Evolutionary conservation across 2,329 filamentous ascomycete species (phyloP).

Genomic region (Graphilbum fragrans): DNA sequence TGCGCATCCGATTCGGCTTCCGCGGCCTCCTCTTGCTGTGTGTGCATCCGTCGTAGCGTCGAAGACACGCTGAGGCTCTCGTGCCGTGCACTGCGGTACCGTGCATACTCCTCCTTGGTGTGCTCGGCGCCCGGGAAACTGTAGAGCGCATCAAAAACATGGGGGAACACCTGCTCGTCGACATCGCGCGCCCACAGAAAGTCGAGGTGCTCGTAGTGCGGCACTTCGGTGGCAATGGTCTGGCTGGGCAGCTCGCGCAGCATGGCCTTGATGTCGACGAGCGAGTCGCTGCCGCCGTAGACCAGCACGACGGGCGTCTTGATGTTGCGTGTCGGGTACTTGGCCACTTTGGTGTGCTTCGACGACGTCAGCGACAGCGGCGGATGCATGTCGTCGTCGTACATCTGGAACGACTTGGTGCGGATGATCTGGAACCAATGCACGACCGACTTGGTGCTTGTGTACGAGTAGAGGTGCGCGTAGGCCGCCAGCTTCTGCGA

Average conservation of each 20-base stretch:
- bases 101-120: slow-evolving; percentile 47
- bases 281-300: slow-evolving; percentile 85
- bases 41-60: neutral
- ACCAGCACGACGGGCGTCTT: slow-evolving; percentile 88
- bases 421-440: slow-evolving; percentile 99
- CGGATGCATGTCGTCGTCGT: slow-evolving; percentile 83
- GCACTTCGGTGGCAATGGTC: slow-evolving; percentile 76
- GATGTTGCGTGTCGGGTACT: slow-evolving; percentile 94
- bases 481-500: slow-evolving; percentile 93
- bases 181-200: slow-evolving; percentile 91
- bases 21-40: neutral
- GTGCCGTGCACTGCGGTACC: slow-evolving; percentile 39
- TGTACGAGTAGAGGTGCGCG: slow-evolving; percentile 91
- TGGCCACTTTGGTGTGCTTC: slow-evolving; percentile 82
- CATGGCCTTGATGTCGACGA: slow-evolving; percentile 92
- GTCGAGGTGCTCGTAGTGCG: slow-evolving; percentile 92
- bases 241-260: slow-evolving; percentile 72
- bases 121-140: slow-evolving; percentile 50
- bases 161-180: slow-evolving; percentile 71
- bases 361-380: slow-evolving; percentile 54
- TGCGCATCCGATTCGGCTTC: no score
- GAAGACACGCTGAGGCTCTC: slow-evolving; percentile 20
- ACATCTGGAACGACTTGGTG: slow-evolving; percentile 95
- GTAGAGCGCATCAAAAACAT: slow-evolving; percentile 82
- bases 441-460: slow-evolving; percentile 90